Percentiles rank a stretch among this genome's conserved stretches.
Evolutionary conservation across 306 rosid genomes (phyloP).

Genomic region (Styphnolobium japonicum): DNA sequence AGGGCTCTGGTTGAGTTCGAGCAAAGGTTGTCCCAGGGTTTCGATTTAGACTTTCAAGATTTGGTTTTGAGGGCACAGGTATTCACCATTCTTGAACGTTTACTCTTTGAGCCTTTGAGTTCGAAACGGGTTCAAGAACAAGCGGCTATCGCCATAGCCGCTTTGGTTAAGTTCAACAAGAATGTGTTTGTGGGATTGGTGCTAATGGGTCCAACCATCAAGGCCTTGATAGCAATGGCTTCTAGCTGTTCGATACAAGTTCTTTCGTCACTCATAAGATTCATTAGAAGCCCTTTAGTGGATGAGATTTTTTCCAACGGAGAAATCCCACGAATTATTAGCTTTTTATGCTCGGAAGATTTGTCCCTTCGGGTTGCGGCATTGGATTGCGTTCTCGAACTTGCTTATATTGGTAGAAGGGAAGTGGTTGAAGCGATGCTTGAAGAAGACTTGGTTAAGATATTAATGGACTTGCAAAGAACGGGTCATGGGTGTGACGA

Average conservation of each 20-base stretch:
- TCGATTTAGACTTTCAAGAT: constrained; percentile 47
- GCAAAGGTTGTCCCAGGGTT: constrained; percentile 42
- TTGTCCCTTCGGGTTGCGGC: constrained; percentile 30
- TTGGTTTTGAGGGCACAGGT: constrained; percentile 40
- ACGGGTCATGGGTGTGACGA: background rate
- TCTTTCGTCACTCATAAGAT: constrained; percentile 36
- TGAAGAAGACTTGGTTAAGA: constrained; percentile 37
- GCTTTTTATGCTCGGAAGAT: constrained; percentile 29
- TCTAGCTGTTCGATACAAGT: constrained; percentile 44
- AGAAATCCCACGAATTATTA: constrained; percentile 39
- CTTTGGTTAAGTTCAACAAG: constrained; percentile 54
- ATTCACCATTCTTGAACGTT: constrained; percentile 37
- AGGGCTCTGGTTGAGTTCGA: constrained; percentile 30
- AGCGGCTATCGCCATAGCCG: constrained; percentile 43
- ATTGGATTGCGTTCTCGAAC: constrained; percentile 51
- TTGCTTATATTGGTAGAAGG: constrained; percentile 47
- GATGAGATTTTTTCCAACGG: constrained; percentile 46
- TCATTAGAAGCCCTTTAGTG: constrained; percentile 52
- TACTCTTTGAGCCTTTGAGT: constrained; percentile 24
- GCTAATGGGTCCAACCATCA: constrained; percentile 60
- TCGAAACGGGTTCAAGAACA: constrained; percentile 47
- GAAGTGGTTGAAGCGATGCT: constrained; percentile 63
- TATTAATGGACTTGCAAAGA: constrained; percentile 57
- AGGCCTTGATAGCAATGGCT: constrained; percentile 35
- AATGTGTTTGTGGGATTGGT: constrained; percentile 74